Base-by-base conservation (phyloP, 2,329 filamentous ascomycete species). In the Sporothrix luriei region DNA sequence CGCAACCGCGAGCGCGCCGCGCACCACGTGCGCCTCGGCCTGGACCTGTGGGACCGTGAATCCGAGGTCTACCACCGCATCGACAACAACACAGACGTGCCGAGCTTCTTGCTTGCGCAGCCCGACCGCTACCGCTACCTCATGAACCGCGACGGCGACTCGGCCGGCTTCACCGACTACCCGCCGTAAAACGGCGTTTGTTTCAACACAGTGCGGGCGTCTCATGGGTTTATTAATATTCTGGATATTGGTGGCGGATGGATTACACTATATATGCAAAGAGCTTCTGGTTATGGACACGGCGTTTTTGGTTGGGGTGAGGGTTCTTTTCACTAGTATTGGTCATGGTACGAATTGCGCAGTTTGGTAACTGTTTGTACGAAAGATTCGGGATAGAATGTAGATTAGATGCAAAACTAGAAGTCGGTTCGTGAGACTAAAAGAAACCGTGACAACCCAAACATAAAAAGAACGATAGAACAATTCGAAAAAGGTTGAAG, bases 21-120 rank as follows among this genome's bases (percentile, higher is more conserved):
- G 21, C 78, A 82, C 14, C 78, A 82, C 1, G 82, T 89, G 43
- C 78, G 86, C 33, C 77, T 79, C 19, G 87, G 87, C 0, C 75
- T 79, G 70, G 86, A 89, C 72, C 74, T 88, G 5, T 88, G 85
- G 81, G 85, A 84, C 19, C 79, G 86, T 24, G 73, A 78, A 29
- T 77, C 75, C 1, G 80, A 88, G 72, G 74, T 76, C 9, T 88
- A 85, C 72, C 78, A 81, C 7, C 79, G 80, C 66, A 76, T 88
- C 19, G 81, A 84, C 2, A 75, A 80, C 43, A 87, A 87, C 69
- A 72, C 72, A 59, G 87, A 89, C 72, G 74, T 89, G 66, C 87
- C 87, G 4, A 67, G 70, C n/a, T 82, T 84, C 61, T 73, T 88
- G 71, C 73, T 79, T 14, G 74, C 76, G 5, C 76, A 82, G 40